These are phyloP conservation scores for Rhizopus stolonifer DNA, from an alignment of 371 early-diverging fungal genomes.

Conservation along the genomic window DNA sequence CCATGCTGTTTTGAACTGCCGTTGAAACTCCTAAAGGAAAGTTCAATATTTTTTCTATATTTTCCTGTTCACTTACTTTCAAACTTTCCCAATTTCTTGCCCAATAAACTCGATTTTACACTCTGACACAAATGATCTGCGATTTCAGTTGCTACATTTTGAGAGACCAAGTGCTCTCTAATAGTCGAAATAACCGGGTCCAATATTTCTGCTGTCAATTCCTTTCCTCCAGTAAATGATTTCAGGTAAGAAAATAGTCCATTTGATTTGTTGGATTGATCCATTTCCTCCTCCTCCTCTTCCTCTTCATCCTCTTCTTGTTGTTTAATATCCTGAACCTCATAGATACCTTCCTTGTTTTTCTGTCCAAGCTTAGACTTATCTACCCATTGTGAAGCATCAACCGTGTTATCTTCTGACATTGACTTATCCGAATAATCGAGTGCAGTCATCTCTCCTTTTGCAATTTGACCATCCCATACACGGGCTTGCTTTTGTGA, in stretches of 20 bases:
- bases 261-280: constrained; percentile 14
- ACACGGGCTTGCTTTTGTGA: constrained; percentile 58
- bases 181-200: constrained; percentile 75
- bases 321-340: constrained; percentile 75
- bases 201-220: constrained; percentile 65
- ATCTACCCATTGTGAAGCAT: constrained; percentile 59
- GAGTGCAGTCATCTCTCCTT: constrained; percentile 64
- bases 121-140: constrained; percentile 84
- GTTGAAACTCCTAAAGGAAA: constrained; percentile 50
- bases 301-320: constrained; percentile 55
- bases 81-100: constrained; percentile 77
- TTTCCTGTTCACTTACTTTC: constrained; percentile 49
- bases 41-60: not conserved
- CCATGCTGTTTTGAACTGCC: constrained; percentile 80
- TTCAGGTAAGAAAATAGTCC: constrained; percentile 70
- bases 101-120: constrained; percentile 73
- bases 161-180: constrained; percentile 88
- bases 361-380: constrained; percentile 53
- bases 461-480: constrained; percentile 66
- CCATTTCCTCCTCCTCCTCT: constrained; percentile 42
- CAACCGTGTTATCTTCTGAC: constrained; percentile 21
- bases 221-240: constrained; percentile 64
- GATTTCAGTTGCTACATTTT: constrained; percentile 94
- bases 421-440: constrained; percentile 56
- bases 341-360: constrained; percentile 78